These are phyloP conservation scores for Ophiocordyceps camponoti-leonardi DNA, from an alignment of 2,329 filamentous ascomycete genomes.

Conservation along the genomic window DNA sequence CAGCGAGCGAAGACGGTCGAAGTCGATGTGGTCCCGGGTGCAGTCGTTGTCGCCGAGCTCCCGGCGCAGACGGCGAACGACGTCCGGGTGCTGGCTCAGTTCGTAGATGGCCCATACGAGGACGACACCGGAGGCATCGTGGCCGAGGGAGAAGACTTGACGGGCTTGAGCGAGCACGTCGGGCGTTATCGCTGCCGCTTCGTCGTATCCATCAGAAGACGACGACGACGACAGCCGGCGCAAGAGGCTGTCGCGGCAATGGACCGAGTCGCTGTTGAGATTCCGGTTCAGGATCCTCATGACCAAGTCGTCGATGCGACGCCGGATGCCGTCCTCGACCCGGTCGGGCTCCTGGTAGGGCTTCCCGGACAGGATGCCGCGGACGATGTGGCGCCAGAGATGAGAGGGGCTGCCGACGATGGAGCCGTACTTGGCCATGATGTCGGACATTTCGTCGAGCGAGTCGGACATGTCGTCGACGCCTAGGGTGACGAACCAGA, in stretches of 20 bases:
- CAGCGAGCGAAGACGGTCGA: background rate
- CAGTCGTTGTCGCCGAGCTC: background rate
- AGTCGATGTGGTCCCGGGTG: background rate
- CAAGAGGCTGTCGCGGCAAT: background rate
- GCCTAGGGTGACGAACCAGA: conserved; percentile 1
- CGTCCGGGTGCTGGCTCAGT: conserved; percentile 1
- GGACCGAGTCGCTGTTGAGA: background rate
- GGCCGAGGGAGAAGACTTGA: conserved; percentile 2
- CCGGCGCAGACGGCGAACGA: background rate
- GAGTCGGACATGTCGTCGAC: conserved; percentile 1
- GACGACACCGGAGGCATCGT: conserved; percentile 1
- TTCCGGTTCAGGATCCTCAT: background rate
- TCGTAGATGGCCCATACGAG: conserved; percentile 1
- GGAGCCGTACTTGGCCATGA: background rate
- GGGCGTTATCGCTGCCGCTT: background rate
- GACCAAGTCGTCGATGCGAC: background rate
- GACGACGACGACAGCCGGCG: background rate
- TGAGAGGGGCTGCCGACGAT: conserved; percentile 2
- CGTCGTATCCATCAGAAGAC: no score
- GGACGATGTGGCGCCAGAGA: conserved; percentile 1
- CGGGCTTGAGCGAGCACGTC: conserved; percentile 2
- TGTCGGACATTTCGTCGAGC: background rate
- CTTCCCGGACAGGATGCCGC: background rate
- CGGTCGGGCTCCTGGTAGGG: background rate
- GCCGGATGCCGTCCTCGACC: background rate